Evolutionary conservation across 2,329 filamentous ascomycete species (phyloP).

Genomic region (Onygenales sp.): DNA sequence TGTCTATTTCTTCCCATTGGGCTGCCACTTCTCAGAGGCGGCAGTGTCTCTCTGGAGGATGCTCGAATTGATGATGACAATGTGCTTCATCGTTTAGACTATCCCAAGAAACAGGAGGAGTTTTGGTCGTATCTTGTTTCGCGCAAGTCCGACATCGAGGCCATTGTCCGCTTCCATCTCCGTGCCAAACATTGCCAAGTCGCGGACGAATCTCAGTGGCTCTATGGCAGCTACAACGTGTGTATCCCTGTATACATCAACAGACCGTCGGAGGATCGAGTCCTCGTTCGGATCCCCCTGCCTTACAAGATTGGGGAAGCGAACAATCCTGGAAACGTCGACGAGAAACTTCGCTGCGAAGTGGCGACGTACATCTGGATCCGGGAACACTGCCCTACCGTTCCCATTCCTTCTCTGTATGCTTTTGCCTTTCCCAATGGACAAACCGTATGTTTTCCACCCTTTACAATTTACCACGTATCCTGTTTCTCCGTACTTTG

Average conservation of each 20-base stretch:
- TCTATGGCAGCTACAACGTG: constrained; percentile 18
- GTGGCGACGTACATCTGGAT: constrained; percentile 33
- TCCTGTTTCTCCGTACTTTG: neutral
- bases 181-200: constrained; percentile 6
- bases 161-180: constrained; percentile 10
- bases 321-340: constrained; percentile 27
- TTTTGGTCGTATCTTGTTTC: constrained; percentile 8
- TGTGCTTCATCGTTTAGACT: constrained; percentile 13
- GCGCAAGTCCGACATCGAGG: constrained; percentile 8
- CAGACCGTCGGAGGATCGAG: constrained; percentile 12
- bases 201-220: constrained; percentile 10
- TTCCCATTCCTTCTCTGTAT: constrained; percentile 27
- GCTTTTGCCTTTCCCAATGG: constrained; percentile 26
- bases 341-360: constrained; percentile 36
- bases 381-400: constrained; percentile 25
- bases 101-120: constrained; percentile 10
- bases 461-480: neutral
- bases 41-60: constrained; percentile 5
- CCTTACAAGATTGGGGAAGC: constrained; percentile 28
- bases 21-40: neutral
- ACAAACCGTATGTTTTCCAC: constrained; percentile 14
- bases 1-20: too few species aligned
- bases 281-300: constrained; percentile 17
- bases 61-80: constrained; percentile 12
- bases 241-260: constrained; percentile 16